Percentiles rank a stretch among this genome's conserved stretches.
Conservation (phyloP, 352 stramenopile genomes). For the Lagenidium giganteum region DNA sequence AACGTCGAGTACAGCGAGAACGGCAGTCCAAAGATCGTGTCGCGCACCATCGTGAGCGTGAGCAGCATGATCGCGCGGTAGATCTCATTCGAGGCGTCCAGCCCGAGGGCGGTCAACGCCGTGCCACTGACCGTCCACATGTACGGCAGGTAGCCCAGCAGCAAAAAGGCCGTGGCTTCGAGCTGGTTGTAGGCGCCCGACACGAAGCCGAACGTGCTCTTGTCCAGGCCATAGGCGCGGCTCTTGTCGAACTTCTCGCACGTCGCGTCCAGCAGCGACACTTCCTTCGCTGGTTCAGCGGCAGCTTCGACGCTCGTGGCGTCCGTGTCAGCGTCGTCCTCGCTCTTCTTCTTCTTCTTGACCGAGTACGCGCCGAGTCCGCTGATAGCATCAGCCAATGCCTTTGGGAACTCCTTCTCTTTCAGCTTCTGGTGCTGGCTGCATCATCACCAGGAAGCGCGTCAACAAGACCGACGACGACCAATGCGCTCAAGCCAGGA, state of each 20-base stretch:
- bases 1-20: conserved; percentile 94
- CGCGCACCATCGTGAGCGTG: conserved; percentile 53
- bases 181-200: conserved; percentile 80
- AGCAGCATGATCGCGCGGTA: conserved; percentile 70
- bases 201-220: conserved; percentile 94
- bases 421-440: conserved; percentile 90
- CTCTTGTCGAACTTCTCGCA: conserved; percentile 90
- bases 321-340: conserved; percentile 6
- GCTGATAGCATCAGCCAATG: conserved; percentile 46
- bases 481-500: too few species aligned
- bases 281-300: conserved; percentile 6
- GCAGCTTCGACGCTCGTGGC: conserved; percentile 7
- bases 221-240: conserved; percentile 94
- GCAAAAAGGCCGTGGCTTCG: conserved; percentile 82
- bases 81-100: conserved; percentile 80
- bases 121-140: conserved; percentile 86
- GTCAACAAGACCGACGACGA: too few species aligned
- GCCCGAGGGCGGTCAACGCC: conserved; percentile 45
- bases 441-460: too few species aligned
- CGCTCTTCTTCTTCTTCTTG: conserved; percentile 16
- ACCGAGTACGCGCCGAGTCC: conserved; percentile 32
- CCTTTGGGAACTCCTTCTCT: conserved; percentile 58
- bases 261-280: conserved; percentile 81
- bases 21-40: conserved; percentile 55
- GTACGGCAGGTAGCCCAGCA: conserved; percentile 92